These are phyloP conservation scores for Eucalyptus cloeziana DNA, from an alignment of 345 rosid genomes.

Conservation along the genomic window DNA sequence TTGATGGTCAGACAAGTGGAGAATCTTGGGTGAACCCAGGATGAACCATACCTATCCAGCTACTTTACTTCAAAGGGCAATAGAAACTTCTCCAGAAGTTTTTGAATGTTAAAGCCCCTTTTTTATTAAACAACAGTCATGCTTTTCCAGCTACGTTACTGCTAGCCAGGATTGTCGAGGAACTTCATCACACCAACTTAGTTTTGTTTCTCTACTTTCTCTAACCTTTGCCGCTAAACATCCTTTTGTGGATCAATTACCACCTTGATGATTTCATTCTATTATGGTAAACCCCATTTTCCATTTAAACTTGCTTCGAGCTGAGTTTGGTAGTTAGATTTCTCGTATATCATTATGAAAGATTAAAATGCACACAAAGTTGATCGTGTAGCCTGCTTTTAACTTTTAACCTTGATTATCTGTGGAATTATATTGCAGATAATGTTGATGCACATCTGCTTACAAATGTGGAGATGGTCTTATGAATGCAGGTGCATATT, in stretches of 20 bases:
- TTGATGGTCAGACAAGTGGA: neutral
- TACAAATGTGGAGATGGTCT: neutral
- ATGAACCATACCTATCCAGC: neutral
- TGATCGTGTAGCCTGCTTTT: neutral
- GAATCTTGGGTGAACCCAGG: neutral
- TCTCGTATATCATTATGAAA: neutral
- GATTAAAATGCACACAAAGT: neutral
- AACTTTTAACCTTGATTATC: neutral
- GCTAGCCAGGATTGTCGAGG: neutral
- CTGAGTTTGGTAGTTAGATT: neutral
- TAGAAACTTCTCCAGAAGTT: neutral
- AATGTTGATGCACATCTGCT: neutral
- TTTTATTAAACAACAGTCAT: neutral
- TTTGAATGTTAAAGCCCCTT: neutral
- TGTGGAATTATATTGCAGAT: neutral
- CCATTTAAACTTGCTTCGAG: neutral
- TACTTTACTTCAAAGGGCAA: neutral
- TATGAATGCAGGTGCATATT: neutral
- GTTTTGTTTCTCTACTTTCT: neutral
- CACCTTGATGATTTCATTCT: neutral
- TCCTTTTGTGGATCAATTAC: neutral
- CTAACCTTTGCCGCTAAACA: neutral
- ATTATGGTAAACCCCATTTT: neutral
- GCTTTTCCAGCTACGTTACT: neutral
- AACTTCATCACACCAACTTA: neutral